A percentile compares a stretch with the other conserved stretches of the same genome.
Conservation (phyloP, 148 eudicot genomes). For the Limonium bicolor region DNA sequence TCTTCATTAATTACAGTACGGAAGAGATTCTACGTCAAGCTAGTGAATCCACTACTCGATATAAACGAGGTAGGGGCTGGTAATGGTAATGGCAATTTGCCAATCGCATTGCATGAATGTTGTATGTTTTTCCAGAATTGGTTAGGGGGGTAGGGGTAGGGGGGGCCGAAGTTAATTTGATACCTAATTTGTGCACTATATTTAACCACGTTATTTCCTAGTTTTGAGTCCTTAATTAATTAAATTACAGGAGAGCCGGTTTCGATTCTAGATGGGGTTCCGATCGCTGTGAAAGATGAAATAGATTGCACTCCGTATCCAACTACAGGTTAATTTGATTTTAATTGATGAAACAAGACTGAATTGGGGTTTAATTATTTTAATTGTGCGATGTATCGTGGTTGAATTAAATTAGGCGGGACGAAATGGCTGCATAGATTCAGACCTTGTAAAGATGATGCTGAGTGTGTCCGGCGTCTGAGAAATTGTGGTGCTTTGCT, state of each 20-base stretch:
- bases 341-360: background rate
- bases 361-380: background rate
- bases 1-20: slow-evolving; percentile 51
- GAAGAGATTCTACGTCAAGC: slow-evolving; percentile 66
- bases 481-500: slow-evolving; percentile 80
- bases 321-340: slow-evolving; percentile 67
- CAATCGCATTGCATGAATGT: background rate
- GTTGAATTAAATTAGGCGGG: slow-evolving; percentile 41
- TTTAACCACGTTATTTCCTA: background rate
- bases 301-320: slow-evolving; percentile 94
- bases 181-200: background rate
- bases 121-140: background rate
- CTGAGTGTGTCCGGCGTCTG: slow-evolving; percentile 60
- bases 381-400: background rate
- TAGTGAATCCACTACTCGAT: slow-evolving; percentile 59
- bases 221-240: background rate
- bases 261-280: slow-evolving; percentile 87
- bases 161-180: background rate
- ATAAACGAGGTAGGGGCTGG: slow-evolving; percentile 41
- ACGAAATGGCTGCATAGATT: slow-evolving; percentile 85
- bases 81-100: background rate
- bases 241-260: slow-evolving; percentile 54
- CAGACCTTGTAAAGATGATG: slow-evolving; percentile 63
- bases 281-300: slow-evolving; percentile 85
- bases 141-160: background rate